Evolutionary conservation across 768 basidiomycete genomes (phyloP).

Genomic region (Lepiota venenata): DNA sequence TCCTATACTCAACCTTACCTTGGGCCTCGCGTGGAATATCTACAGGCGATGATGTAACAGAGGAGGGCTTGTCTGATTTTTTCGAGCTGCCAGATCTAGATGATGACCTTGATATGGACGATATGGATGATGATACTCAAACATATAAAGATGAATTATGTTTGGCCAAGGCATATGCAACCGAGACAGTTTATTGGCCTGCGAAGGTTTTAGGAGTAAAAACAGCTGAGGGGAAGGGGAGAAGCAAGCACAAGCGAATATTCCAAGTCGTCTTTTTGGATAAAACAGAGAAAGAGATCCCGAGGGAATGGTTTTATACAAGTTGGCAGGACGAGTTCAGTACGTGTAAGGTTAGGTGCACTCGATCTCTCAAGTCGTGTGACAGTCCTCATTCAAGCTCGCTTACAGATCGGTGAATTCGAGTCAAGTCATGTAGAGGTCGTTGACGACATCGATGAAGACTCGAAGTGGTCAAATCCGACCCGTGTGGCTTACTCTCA

Average conservation of each 20-base stretch:
- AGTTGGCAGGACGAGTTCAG: constrained; percentile 58
- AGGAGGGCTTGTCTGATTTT: neutral
- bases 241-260: constrained; percentile 26
- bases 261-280: constrained; percentile 66
- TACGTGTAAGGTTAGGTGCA: constrained; percentile 47
- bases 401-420: constrained; percentile 50
- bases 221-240: constrained; percentile 40
- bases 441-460: constrained; percentile 36
- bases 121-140: constrained; percentile 18
- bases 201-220: constrained; percentile 43
- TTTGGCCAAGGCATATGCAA: constrained; percentile 42
- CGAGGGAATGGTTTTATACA: constrained; percentile 55
- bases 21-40: neutral
- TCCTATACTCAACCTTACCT: neutral
- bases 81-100: neutral
- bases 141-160: constrained; percentile 50
- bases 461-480: constrained; percentile 24
- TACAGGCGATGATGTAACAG: neutral
- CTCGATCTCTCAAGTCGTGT: neutral
- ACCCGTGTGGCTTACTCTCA: constrained; percentile 18
- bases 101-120: constrained; percentile 4
- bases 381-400: neutral
- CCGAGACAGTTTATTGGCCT: constrained; percentile 57
- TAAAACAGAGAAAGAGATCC: constrained; percentile 33
- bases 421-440: constrained; percentile 43